phyloP scores from a whole-genome alignment of 2,329 filamentous ascomycete genomes.

The Aspergillus pseudotamarii region DNA sequence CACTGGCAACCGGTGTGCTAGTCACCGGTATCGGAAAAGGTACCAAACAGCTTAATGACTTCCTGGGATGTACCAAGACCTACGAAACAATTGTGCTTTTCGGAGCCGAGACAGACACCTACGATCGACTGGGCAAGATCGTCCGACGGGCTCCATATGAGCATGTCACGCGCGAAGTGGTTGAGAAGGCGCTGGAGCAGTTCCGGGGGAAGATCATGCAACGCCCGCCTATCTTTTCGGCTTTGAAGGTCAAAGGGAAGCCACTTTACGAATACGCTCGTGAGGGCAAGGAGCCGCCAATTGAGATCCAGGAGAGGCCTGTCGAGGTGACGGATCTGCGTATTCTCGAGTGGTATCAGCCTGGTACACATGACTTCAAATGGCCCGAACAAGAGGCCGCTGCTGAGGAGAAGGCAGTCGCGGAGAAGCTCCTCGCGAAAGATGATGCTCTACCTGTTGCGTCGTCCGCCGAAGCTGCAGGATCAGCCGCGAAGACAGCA shows the following conservation, averaged over 20 bases:
- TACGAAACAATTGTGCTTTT: conserved; percentile 92
- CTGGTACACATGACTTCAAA: conserved; percentile 74
- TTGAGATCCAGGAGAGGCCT: conserved; percentile 77
- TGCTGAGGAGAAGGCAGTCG: conserved; percentile 72
- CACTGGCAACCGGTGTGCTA: conserved; percentile 88
- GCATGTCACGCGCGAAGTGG: conserved; percentile 76
- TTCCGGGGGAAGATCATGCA: conserved; percentile 87
- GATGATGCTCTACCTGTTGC: conserved; percentile 30
- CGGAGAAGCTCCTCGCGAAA: conserved; percentile 64
- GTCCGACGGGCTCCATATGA: conserved; percentile 74
- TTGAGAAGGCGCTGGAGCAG: conserved; percentile 72
- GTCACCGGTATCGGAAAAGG: conserved; percentile 85
- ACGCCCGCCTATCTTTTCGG: conserved; percentile 89
- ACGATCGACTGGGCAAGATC: conserved; percentile 84
- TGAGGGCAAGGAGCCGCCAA: conserved; percentile 81
- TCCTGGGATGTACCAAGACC: conserved; percentile 86
- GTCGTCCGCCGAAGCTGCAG: conserved; percentile 28
- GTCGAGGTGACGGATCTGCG: conserved; percentile 79
- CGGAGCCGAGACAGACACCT: conserved; percentile 88
- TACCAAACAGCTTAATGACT: conserved; percentile 78
- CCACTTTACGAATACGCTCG: conserved; percentile 94
- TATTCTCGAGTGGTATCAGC: conserved; percentile 80
- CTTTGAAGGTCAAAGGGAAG: conserved; percentile 90
- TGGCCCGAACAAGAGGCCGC: conserved; percentile 82
- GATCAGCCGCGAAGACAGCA: conserved; percentile 6